phyloP scores from a whole-genome alignment of 441 rosid genomes.

The Lepidium campestre region DNA sequence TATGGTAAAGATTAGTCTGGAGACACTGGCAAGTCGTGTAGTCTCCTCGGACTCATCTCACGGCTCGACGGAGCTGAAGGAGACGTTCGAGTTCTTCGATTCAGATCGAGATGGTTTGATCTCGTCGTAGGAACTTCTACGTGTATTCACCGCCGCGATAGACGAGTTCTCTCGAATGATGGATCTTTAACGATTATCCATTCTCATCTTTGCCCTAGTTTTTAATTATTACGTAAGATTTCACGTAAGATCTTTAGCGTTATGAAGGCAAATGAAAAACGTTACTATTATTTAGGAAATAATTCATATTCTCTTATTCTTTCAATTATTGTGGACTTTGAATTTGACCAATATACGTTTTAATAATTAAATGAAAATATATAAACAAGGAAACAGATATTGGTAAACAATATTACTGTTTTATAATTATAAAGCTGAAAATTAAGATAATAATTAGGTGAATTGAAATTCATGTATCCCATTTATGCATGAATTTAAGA shows the following conservation, averaged over 20 bases:
- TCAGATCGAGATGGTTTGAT: slow-evolving; percentile 58
- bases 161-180: background rate
- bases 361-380: too few species aligned
- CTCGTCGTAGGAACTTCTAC: slow-evolving; percentile 56
- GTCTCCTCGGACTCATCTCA: slow-evolving; percentile 13
- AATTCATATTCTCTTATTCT: too few species aligned
- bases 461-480: background rate
- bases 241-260: too few species aligned
- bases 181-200: background rate
- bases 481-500: background rate
- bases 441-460: too few species aligned
- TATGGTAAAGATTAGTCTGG: slow-evolving; percentile 31
- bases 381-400: too few species aligned
- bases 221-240: too few species aligned
- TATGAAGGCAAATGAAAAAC: too few species aligned
- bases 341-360: too few species aligned
- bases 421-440: too few species aligned
- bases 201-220: background rate
- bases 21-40: slow-evolving; percentile 34
- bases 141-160: slow-evolving; percentile 22
- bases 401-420: too few species aligned
- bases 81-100: slow-evolving; percentile 62
- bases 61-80: slow-evolving; percentile 50
- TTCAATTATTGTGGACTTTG: too few species aligned
- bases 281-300: too few species aligned